phyloP scores from a whole-genome alignment of 352 stramenopile genomes.

The Hyaloperonospora brassicae region DNA sequence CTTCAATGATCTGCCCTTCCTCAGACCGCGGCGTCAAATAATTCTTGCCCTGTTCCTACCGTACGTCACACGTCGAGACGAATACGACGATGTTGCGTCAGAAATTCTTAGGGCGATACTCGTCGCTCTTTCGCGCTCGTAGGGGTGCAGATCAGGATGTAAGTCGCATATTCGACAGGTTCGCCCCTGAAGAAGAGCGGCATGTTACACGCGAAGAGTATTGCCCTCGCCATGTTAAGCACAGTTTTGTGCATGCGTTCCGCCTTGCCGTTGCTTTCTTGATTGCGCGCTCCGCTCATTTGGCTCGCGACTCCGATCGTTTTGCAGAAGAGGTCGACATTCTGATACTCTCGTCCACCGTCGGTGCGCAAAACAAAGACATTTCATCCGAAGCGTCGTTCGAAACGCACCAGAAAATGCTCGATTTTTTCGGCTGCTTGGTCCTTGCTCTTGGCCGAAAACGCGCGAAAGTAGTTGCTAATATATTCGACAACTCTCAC shows the following conservation, averaged over 20 bases:
- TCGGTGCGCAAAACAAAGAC: constrained; percentile 13
- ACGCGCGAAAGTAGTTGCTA: neutral
- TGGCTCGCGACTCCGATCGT: constrained; percentile 14
- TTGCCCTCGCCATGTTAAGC: constrained; percentile 24
- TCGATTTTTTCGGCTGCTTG: constrained; percentile 3
- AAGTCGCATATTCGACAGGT: constrained; percentile 20
- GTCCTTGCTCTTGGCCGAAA: neutral
- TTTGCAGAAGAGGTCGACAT: constrained; percentile 21
- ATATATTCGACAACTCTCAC: neutral
- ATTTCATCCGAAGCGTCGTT: constrained; percentile 9
- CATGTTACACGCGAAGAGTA: constrained; percentile 20
- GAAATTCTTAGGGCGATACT: constrained; percentile 2
- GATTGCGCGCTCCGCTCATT: constrained; percentile 6
- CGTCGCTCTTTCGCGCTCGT: constrained; percentile 10
- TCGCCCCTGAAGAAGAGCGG: constrained; percentile 20
- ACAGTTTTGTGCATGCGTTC: constrained; percentile 28
- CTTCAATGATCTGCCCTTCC: too few relatives aligned
- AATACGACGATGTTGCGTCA: neutral
- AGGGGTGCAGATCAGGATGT: constrained; percentile 22
- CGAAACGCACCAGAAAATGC: constrained; percentile 9
- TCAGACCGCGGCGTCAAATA: too few relatives aligned
- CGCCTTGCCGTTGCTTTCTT: constrained; percentile 24
- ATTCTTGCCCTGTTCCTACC: neutral
- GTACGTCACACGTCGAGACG: neutral
- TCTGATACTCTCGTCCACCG: constrained; percentile 20